These are phyloP conservation scores for Physcia stellaris DNA, from an alignment of 495 filamentous ascomycete species.

Conservation along the genomic window DNA sequence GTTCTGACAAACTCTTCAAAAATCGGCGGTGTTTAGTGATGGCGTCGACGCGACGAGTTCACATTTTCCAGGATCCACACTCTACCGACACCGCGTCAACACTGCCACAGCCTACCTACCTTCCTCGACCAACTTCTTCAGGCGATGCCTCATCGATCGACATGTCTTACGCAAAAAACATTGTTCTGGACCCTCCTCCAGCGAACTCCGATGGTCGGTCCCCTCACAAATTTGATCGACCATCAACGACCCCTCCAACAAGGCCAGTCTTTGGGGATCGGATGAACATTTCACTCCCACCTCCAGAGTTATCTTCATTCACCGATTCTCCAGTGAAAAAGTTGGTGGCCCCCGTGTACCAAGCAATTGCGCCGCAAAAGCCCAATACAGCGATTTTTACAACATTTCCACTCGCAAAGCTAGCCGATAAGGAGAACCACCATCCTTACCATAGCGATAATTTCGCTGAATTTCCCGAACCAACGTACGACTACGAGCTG, in stretches of 20 bases:
- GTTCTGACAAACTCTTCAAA: too few relatives aligned
- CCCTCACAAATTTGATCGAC: conserved; percentile 37
- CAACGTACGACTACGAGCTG: conserved; percentile 43
- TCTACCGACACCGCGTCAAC: conserved; percentile 38
- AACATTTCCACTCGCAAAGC: conserved; percentile 40
- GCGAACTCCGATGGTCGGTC: conserved; percentile 39
- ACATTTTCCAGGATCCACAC: conserved; percentile 50
- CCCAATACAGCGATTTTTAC: conserved; percentile 53
- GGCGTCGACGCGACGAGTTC: conserved; percentile 54
- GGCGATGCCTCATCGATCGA: conserved; percentile 30
- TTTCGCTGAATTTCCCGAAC: conserved; percentile 38
- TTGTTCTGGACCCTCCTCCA: conserved; percentile 42
- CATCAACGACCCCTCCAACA: conserved; percentile 31
- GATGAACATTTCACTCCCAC: conserved; percentile 52
- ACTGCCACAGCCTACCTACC: too few relatives aligned
- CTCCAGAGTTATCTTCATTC: conserved; percentile 47
- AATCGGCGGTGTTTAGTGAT: too few relatives aligned
- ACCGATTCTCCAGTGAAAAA: conserved; percentile 87
- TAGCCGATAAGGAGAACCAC: conserved; percentile 53
- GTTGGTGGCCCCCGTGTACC: conserved; percentile 44
- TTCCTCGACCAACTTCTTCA: too few relatives aligned
- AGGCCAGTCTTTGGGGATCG: conserved; percentile 26
- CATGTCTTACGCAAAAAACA: conserved; percentile 31
- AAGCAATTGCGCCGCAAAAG: conserved; percentile 30
- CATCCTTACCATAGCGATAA: conserved; percentile 33